Percentiles rank a stretch among this genome's conserved stretches.
Evolutionary conservation across 371 early-diverging fungal species (phyloP).

Genomic region (Syncephalis plumigaleata): DNA sequence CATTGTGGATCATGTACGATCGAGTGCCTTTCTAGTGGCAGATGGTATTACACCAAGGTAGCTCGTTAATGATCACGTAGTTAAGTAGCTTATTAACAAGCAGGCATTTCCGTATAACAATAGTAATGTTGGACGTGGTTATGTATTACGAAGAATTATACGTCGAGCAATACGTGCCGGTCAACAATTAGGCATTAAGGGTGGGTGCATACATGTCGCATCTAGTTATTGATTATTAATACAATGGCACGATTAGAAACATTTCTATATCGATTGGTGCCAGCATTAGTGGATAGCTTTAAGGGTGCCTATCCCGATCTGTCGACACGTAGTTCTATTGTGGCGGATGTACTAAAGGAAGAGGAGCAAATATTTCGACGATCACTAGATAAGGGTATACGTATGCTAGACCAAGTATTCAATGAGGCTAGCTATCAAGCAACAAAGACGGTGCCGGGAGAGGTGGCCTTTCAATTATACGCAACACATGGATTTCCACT

Average conservation of each 20-base stretch:
- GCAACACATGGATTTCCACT: slow-evolving; percentile 66
- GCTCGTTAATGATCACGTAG: too few species aligned
- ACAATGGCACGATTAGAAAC: slow-evolving; percentile 21
- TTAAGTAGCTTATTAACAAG: slow-evolving; percentile 13
- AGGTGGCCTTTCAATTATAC: slow-evolving; percentile 45
- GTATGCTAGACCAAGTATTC: slow-evolving; percentile 34
- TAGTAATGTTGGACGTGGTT: slow-evolving; percentile 55
- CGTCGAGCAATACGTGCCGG: slow-evolving; percentile 56
- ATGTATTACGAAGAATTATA: slow-evolving; percentile 59
- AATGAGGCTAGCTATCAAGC: slow-evolving; percentile 16
- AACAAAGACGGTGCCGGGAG: slow-evolving; percentile 20
- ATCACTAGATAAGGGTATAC: slow-evolving; percentile 42
- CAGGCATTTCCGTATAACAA: slow-evolving; percentile 10
- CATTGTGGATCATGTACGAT: slow-evolving; percentile 55
- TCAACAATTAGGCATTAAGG: slow-evolving; percentile 36
- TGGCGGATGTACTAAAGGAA: slow-evolving; percentile 31
- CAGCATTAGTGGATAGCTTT: slow-evolving; percentile 21
- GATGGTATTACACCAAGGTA: slow-evolving; percentile 64
- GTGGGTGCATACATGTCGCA: slow-evolving; percentile 9
- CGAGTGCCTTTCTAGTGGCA: slow-evolving; percentile 49
- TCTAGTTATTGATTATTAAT: background rate
- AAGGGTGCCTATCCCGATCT: slow-evolving; percentile 36
- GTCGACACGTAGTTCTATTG: slow-evolving; percentile 22
- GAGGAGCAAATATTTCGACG: slow-evolving; percentile 47
- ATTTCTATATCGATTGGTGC: slow-evolving; percentile 33